Base-by-base conservation (phyloP, 179 eudicot species). In the Silene coronaria region DNA sequence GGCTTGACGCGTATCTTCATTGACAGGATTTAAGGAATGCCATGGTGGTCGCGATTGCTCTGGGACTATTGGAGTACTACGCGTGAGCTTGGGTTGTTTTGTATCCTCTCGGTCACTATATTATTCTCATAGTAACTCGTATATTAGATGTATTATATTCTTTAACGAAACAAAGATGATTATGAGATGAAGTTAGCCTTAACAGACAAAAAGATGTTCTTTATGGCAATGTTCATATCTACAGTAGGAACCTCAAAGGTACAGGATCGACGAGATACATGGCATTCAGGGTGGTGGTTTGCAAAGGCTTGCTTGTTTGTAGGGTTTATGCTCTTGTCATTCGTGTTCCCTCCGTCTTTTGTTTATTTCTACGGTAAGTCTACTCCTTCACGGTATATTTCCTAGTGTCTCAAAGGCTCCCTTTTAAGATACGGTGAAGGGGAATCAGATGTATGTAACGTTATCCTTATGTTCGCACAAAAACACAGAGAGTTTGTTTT, bases 41-140 rank as follows among this genome's bases (percentile, higher is more conserved):
- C 77, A 85, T 57, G 90, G 85, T 12, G 91, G 84, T 57, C 23
- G 23, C 64, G 86, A 89, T 13, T 90, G 97, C 76, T 80, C 91
- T 69, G 97, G 97, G 32, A 80, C 91, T 3, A 86, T 87, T 82
- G 97, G 97, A 62, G 96, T 90, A 28, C 76, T 92, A 53, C 88
- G 93, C 1, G 91, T 91, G 70, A 89, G 93, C 90, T 76, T 88
- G 83, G 96, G 96, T 76, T 92, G 97, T 69, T 92, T 86, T 61
- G 96, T 90, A 92, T 92, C 97, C 97, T 65, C 38, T 64, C 19
- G 57, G 3, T 2, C 2, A 16, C 57, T n/a, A 67, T 1, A 6
- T 9, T 11, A 16, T 11, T 48, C 55, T 5, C 6, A 34, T 34
- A 34, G 38, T 34, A 34, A 36, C 1, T 36, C 45, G 45, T 36